Evolutionary conservation across 306 rosid genomes (phyloP).

Genomic region (Mucuna pruriens): DNA sequence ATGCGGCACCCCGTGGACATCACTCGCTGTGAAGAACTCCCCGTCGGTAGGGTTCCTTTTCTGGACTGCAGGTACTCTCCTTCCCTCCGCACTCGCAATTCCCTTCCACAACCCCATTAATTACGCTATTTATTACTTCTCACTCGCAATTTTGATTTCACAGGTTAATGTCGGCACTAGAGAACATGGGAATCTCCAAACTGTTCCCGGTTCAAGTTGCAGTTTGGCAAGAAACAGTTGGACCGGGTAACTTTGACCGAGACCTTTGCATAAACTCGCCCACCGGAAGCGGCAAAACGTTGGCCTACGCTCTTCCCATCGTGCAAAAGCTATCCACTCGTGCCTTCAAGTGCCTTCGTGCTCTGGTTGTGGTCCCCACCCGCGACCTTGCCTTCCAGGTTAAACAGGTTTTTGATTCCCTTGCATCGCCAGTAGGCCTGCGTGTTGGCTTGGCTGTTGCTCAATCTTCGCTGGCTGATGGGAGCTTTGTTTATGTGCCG

Average conservation of each 20-base stretch:
- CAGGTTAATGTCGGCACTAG: slow-evolving; percentile 70
- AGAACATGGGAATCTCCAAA: slow-evolving; percentile 59
- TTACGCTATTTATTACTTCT: neutral
- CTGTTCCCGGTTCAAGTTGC: slow-evolving; percentile 87
- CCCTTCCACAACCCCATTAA: neutral
- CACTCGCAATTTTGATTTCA: neutral
- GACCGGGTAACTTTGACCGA: slow-evolving; percentile 84
- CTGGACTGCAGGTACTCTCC: slow-evolving; percentile 50
- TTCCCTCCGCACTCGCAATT: neutral
- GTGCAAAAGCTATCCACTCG: slow-evolving; percentile 69
- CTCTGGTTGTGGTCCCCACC: slow-evolving; percentile 86
- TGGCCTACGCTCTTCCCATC: slow-evolving; percentile 91
- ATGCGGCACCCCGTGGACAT: slow-evolving; percentile 88
- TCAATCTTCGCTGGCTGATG: slow-evolving; percentile 79
- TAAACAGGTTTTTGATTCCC: slow-evolving; percentile 57
- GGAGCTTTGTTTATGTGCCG: slow-evolving; percentile 64
- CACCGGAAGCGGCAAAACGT: slow-evolving; percentile 93
- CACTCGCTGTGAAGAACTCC: slow-evolving; percentile 49
- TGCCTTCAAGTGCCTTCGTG: slow-evolving; percentile 65
- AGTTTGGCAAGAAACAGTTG: slow-evolving; percentile 87
- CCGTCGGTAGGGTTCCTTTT: slow-evolving; percentile 60
- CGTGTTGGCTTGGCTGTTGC: slow-evolving; percentile 91
- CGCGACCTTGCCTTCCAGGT: slow-evolving; percentile 96
- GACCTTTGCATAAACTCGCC: slow-evolving; percentile 92
- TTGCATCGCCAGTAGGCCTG: slow-evolving; percentile 79